Percentiles rank a stretch among this genome's conserved stretches.
Conservation (phyloP, 805 yeast species). For the Myxozyma kluyveri region DNA sequence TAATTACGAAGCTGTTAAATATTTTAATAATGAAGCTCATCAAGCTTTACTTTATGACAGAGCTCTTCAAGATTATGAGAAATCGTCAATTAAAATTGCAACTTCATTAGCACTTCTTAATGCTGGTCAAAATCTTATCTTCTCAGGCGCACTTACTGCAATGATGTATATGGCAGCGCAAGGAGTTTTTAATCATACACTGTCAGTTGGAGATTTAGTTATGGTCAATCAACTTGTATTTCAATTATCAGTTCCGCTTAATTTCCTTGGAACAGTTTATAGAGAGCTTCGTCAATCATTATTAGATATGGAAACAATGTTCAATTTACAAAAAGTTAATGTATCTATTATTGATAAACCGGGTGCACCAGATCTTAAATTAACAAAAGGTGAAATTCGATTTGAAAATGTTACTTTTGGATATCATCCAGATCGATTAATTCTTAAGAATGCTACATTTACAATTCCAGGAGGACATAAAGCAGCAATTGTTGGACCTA, state of each 20-base stretch:
- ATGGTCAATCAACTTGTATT: slow-evolving; percentile 92
- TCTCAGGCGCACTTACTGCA: slow-evolving; percentile 83
- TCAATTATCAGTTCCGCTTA: slow-evolving; percentile 91
- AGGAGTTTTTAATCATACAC: slow-evolving; percentile 78
- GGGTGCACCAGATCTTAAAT: slow-evolving; percentile 57
- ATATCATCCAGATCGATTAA: slow-evolving; percentile 84
- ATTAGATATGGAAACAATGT: slow-evolving; percentile 92
- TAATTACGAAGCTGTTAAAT: slow-evolving; percentile 91
- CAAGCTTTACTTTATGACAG: slow-evolving; percentile 77
- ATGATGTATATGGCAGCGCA: slow-evolving; percentile 95
- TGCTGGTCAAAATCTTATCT: slow-evolving; percentile 74
- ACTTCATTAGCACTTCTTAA: slow-evolving; percentile 72
- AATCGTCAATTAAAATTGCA: slow-evolving; percentile 66
- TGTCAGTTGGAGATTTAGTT: slow-evolving; percentile 93
- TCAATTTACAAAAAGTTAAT: slow-evolving; percentile 74
- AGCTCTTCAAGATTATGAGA: slow-evolving; percentile 71
- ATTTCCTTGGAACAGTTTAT: slow-evolving; percentile 92
- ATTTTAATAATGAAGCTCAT: slow-evolving; percentile 83
- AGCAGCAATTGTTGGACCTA: slow-evolving; percentile 94
- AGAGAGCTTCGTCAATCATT: slow-evolving; percentile 90
- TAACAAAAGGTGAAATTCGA: slow-evolving; percentile 71
- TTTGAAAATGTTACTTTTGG: slow-evolving; percentile 94
- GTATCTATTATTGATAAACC: slow-evolving; percentile 62
- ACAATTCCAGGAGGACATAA: slow-evolving; percentile 86
- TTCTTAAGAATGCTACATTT: slow-evolving; percentile 74